Evolutionary conservation across 306 rosid species (phyloP), one percentile per base, ranked within the genome.

Genomic region (Malus sieversii): DNA sequence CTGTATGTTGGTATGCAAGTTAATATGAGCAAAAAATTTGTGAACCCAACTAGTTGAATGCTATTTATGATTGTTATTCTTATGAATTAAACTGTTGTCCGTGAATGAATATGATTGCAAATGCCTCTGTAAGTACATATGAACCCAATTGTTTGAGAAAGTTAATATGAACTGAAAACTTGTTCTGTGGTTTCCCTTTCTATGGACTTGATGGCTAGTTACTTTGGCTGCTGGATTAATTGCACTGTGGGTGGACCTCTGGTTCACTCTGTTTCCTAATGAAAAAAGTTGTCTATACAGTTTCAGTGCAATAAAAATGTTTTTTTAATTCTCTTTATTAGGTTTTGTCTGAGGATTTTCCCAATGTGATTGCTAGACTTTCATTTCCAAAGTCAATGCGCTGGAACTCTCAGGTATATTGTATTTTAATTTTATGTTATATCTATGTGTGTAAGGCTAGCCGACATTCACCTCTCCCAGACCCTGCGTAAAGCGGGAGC

Each of bases 371-470:
- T 84, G 88, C 86, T 25, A 94, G 86, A 84, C 82, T 94, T 75
- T 90, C 98, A 78, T 91, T 94, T 76, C 88, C 96, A 35, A 94
- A 94, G 92, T 87, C 97, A 77, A 91, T 94, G 98, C 91, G 89
- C n/a, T 94, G 97, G 98, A 94, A 90, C 72, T 90, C 97, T 76
- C 91, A 91, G 92, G 98, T 94, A 78, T 35, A 81, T 61, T 75
- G 71, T 40, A 58, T 75, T 62, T 79, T 52, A 65, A 48, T 60
- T 46, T 58, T 68, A 10, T 65, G 60, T 29, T 60, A 8, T 63
- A 8, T 68, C 33, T 10, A 14, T 58, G 71, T 58, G 71, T 55
- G 70, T n/a, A n/a, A n/a, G n/a, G n/a, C n/a, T n/a, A n/a, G n/a
- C n/a, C n/a, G n/a, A n/a, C n/a, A n/a, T n/a, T n/a, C n/a, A n/a